Evolutionary conservation across 306 rosid genomes (phyloP), one percentile per base, ranked within the genome.

Genomic region (Senna tora): DNA sequence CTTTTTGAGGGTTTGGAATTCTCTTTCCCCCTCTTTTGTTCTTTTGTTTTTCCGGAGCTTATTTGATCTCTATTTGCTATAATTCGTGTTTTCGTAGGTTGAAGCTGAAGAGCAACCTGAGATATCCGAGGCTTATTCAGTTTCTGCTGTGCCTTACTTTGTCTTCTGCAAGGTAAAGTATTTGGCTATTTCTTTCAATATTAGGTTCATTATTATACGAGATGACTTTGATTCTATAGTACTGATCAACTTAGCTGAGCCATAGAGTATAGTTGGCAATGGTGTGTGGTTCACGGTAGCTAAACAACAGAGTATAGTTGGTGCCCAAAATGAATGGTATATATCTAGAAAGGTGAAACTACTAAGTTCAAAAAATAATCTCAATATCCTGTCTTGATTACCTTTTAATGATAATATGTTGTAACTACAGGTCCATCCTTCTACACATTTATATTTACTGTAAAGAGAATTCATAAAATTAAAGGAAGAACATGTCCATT

Each of bases 31-130:
- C 25, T 28, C 1, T 25, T 6, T 0, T 51, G 30, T 17, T 51
- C 4, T 17, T 17, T 51, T 51, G 7, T 5, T 8, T 4, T 22
- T 43, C 2, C 9, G 5, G 45, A 47, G 71, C 6, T 67, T 51
- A 7, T 51, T 6, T 11, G 21, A 19, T 22, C 33, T 16, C n/a
- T 14, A 17, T 51, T 57, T 7, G 12, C 9, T 25, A 43, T 54
- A 11, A 67, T 11, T 46, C 34, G 4, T 15, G 1, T 9, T 17
- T 49, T 0, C 8, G 0, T 38, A 94, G 97, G 96, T 87, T 62
- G 99, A 94, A 84, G 99, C 97, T 65, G 99, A 94, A 76, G 97
- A 91, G 54, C 92, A 84, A 66, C 96, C 96, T 3, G 96, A 86
- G 80, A 87, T 94, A 22, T 91, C 99, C 1, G 97, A 87, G 84